phyloP scores from a whole-genome alignment of 2,329 filamentous ascomycete genomes.

The Mollisia scopiformis region DNA sequence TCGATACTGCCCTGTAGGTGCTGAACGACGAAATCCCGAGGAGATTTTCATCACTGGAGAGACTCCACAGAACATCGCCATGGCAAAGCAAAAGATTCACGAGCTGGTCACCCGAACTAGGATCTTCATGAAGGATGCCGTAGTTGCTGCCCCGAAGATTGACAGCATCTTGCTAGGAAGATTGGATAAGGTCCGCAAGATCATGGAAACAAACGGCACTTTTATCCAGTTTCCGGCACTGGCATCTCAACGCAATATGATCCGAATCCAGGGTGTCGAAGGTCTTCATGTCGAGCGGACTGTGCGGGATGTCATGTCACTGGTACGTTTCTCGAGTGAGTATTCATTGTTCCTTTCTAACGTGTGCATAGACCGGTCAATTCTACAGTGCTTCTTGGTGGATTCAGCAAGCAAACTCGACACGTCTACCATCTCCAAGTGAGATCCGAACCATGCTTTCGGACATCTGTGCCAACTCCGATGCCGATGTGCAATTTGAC shows the following conservation, averaged over 20 bases:
- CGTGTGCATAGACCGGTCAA: constrained; percentile 74
- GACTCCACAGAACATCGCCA: constrained; percentile 78
- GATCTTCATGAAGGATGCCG: constrained; percentile 88
- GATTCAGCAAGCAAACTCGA: constrained; percentile 76
- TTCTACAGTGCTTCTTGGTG: constrained; percentile 98
- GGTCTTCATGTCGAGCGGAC: constrained; percentile 94
- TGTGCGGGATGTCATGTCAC: constrained; percentile 91
- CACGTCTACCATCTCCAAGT: constrained; percentile 59
- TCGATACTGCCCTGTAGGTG: constrained; percentile 83
- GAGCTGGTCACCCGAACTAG: constrained; percentile 82
- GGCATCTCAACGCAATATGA: constrained; percentile 80
- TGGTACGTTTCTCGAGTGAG: constrained; percentile 59
- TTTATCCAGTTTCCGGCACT: constrained; percentile 91
- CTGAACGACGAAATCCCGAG: constrained; percentile 79
- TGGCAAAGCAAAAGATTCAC: constrained; percentile 89
- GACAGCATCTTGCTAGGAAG: constrained; percentile 91
- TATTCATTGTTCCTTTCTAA: neutral
- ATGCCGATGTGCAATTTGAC: constrained; percentile 92
- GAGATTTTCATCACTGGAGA: constrained; percentile 97
- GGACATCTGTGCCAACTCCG: constrained; percentile 95
- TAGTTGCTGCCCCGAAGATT: constrained; percentile 88
- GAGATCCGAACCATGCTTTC: constrained; percentile 90
- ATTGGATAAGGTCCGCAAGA: constrained; percentile 95
- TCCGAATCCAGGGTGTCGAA: constrained; percentile 91
- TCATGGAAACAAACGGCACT: constrained; percentile 94